Evolutionary conservation across 805 yeast species (phyloP), one percentile per base, ranked within the genome.

Genomic region (Kuraishia cidri): DNA sequence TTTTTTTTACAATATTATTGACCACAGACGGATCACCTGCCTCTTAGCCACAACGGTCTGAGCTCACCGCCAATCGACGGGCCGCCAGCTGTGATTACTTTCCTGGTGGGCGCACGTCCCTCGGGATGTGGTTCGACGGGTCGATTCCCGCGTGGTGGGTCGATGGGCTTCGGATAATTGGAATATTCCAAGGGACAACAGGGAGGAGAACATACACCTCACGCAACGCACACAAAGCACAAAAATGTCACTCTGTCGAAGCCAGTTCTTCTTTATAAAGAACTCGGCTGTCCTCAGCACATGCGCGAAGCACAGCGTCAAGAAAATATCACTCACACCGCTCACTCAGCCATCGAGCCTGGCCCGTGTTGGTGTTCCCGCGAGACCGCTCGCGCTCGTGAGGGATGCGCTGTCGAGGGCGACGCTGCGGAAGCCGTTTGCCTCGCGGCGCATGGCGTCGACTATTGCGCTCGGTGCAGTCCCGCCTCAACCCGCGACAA

Each of bases 261-360:
- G 76, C 5, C 68, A 69, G 60, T 72, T 74, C 53, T 75, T 69
- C 60, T 76, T 77, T 52, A 61, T 75, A 39, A 64, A 62, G 47
- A 77, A 76, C 54, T 45, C 69, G 3, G 55, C 70, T 16, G 66
- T 73, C 23, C 46, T 67, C 37, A 55, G 53, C 38, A 58, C 52
- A 11, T 33, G 26, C 17, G 8, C 24, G 28, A 26, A 31, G 35
- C 36, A 45, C 19, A 43, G 37, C n/a, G 18, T 19, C 4, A 14
- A 20, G 23, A 20, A 7, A 20, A 7, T 20, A 10, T 20, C 23
- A 20, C 9, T 10, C 23, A 10, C 9, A 10, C 23, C 7, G 23
- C 23, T 10, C 10, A 20, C 23, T 10, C 7, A 10, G 10, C 9
- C 10, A 10, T 10, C 7, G 23, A 20, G 23, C 10, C 7, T 20